Evolutionary conservation across 257 asterid genomes (phyloP).

Genomic region (Gentiana dahurica): DNA sequence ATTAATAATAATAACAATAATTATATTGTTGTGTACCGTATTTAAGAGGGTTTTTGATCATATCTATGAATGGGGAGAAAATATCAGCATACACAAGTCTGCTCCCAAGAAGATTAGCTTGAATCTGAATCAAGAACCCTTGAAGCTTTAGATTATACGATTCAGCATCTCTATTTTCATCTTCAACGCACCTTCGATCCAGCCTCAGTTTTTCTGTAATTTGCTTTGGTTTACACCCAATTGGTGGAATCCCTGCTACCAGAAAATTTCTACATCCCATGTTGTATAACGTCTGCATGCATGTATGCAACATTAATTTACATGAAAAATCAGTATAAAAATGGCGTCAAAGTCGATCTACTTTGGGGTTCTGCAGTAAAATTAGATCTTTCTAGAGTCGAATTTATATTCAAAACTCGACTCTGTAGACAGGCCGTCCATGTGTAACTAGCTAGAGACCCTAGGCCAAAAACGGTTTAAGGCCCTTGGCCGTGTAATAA

Average conservation of each 20-base stretch:
- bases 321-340: no score
- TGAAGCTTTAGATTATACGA: conserved; percentile 15
- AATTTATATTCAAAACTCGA: no score
- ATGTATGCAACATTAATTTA: background rate
- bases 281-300: conserved; percentile 8
- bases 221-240: conserved; percentile 14
- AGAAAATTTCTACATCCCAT: conserved; percentile 16
- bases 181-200: conserved; percentile 7
- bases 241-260: conserved; percentile 24
- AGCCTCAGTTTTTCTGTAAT: conserved; percentile 3
- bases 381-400: no score
- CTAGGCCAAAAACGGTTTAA: no score
- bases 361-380: no score
- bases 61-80: conserved; percentile 5
- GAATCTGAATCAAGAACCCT: conserved; percentile 7
- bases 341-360: no score
- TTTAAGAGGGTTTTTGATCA: conserved; percentile 10
- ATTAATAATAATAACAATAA: no score
- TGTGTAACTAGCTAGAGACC: no score
- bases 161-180: conserved; percentile 9
- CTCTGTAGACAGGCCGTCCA: no score
- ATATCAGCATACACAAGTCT: conserved; percentile 25
- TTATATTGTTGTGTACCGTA: conserved; percentile 10
- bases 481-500: no score
- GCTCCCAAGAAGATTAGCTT: conserved; percentile 14